A percentile compares a stretch with the other conserved stretches of the same genome.
These are phyloP conservation scores for Citrus australasica DNA, from an alignment of 345 rosid species.

Conservation along the genomic window DNA sequence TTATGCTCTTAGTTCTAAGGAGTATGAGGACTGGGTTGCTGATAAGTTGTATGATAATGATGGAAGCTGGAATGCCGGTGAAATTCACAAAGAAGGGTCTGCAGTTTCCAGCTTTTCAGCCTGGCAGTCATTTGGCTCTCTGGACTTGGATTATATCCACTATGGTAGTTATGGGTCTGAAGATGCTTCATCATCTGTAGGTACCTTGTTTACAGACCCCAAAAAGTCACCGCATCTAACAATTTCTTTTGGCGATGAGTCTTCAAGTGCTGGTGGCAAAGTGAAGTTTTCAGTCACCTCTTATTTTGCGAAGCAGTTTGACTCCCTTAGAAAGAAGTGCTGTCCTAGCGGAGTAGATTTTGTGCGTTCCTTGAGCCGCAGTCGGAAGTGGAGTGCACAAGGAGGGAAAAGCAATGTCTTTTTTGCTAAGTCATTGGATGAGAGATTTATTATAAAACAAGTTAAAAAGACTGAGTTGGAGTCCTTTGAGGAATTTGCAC, in stretches of 20 bases:
- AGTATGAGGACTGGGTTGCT: slow-evolving; percentile 69
- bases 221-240: slow-evolving; percentile 75
- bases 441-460: slow-evolving; percentile 93
- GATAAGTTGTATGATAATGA: slow-evolving; percentile 40
- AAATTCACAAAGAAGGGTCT: slow-evolving; percentile 34
- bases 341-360: slow-evolving; percentile 81
- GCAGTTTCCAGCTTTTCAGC: slow-evolving; percentile 47
- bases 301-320: slow-evolving; percentile 85
- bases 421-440: slow-evolving; percentile 91
- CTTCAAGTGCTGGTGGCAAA: slow-evolving; percentile 56
- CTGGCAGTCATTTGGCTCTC: slow-evolving; percentile 63
- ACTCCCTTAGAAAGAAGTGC: slow-evolving; percentile 71
- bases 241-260: slow-evolving; percentile 62
- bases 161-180: slow-evolving; percentile 55
- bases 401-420: slow-evolving; percentile 98
- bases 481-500: slow-evolving; percentile 88
- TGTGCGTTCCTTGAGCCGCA: slow-evolving; percentile 82
- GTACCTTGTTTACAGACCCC: slow-evolving; percentile 41
- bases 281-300: slow-evolving; percentile 85
- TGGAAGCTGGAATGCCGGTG: slow-evolving; percentile 35
- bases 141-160: slow-evolving; percentile 57
- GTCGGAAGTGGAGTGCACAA: slow-evolving; percentile 89
- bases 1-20: slow-evolving; percentile 80
- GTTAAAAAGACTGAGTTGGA: slow-evolving; percentile 84
- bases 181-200: slow-evolving; percentile 39